These are phyloP conservation scores for Annulohypoxylon moriforme DNA, from an alignment of 495 filamentous ascomycete species.

Conservation along the genomic window DNA sequence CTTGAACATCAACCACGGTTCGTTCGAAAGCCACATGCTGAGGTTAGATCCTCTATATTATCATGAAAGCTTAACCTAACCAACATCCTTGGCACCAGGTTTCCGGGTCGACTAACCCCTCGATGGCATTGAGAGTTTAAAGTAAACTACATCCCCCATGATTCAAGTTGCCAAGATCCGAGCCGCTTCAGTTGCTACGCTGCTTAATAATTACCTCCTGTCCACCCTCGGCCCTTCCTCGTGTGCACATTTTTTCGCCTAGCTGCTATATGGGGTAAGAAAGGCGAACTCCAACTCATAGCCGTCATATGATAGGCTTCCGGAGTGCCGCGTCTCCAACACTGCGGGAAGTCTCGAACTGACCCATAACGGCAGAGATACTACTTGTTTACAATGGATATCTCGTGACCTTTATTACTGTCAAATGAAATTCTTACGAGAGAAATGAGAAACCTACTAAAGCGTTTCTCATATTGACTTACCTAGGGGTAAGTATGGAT, in stretches of 20 bases:
- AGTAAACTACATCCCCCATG: background rate
- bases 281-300: slow-evolving; percentile 3
- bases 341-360: background rate
- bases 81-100: slow-evolving; percentile 18
- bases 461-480: too few species aligned
- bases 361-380: slow-evolving; percentile 9
- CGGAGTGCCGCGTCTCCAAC: background rate
- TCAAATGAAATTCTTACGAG: too few species aligned
- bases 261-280: background rate
- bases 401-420: background rate
- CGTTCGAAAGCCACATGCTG: slow-evolving; percentile 22
- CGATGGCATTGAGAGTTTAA: background rate
- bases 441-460: too few species aligned
- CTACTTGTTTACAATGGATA: too few species aligned
- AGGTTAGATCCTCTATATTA: slow-evolving; percentile 17
- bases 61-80: slow-evolving; percentile 19
- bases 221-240: background rate
- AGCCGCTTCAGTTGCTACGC: background rate
- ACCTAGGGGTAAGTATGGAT: too few species aligned
- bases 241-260: background rate
- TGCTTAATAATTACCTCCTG: background rate
- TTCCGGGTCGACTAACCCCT: background rate
- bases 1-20: slow-evolving; percentile 12
- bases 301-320: slow-evolving; percentile 13
- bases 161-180: background rate